Base-by-base conservation (phyloP, 768 basidiomycete species). In the Naganishia friedmannii region DNA sequence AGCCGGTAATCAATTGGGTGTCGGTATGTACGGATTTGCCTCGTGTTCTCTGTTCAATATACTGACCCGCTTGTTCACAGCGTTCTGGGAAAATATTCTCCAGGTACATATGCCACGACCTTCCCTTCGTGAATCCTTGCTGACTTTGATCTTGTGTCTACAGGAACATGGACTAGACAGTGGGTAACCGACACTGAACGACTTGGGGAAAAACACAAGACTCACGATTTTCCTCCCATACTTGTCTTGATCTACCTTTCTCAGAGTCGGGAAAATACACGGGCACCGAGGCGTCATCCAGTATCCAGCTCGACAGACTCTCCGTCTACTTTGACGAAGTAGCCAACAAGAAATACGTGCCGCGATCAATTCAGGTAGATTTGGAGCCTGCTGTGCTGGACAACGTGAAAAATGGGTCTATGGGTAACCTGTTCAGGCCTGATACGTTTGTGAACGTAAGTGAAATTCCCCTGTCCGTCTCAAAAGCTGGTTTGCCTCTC, bases 71-170 rank as follows among this genome's bases (percentile, higher is more conserved):
- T 55, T 46, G 46, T 13, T 23, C 54, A 54, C 68, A 77, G 76
- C 86, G 54, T 98, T 95, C 81, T 96, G 93, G 93, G 84, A 88
- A 70, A 88, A 89, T 86, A 86, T 95, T 68, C 85, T 96, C 86
- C 87, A 19, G 91, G 60, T 88, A 89, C 76, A 82, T 86, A 26
- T 82, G 84, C 15, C 90, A 91, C 78, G 1, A 37, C 42, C 3
- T 66, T 13, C 29, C 2, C 26, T 26, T 29, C 65, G 53, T 0
- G 54, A 26, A 3, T 68, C 56, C 15, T 7, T 53, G 46, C 19
- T 56, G 26, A 66, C 8, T 15, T 32, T 39, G 54, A 21, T 56
- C 70, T 67, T 19, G 17, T 19, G 15, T 53, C 17, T 29, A 31
- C 65, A 77, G 76, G 79, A 80, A 73, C 77, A 79, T 72, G 79